Conservation (phyloP, 2,329 filamentous ascomycete genomes). For the Magnaporthiopsis rhizophila region DNA sequence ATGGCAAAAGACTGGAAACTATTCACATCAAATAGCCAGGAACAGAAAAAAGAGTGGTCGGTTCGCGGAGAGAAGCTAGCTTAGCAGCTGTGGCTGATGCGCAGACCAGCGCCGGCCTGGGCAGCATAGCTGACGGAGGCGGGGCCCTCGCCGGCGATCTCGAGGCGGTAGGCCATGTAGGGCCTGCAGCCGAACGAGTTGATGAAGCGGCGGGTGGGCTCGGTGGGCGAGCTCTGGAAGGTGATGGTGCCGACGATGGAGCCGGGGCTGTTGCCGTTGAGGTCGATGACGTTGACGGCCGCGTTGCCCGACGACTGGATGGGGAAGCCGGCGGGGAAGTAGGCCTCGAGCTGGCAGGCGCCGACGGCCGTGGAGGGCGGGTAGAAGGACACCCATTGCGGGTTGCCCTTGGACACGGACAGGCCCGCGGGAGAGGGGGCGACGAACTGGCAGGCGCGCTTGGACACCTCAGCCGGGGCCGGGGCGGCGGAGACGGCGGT, state of each 20-base stretch:
- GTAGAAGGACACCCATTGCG: conserved; percentile 14
- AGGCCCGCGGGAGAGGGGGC: conserved; percentile 6
- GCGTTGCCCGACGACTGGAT: conserved; percentile 11
- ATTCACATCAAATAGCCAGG: not conserved
- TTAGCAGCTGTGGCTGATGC: conserved; percentile 8
- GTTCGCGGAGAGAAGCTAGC: not conserved
- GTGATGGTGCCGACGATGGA: conserved; percentile 18
- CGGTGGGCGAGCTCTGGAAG: conserved; percentile 12
- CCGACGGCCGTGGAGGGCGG: conserved; percentile 13
- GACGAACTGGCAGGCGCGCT: conserved; percentile 10
- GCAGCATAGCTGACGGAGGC: conserved; percentile 9
- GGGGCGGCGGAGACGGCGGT: conserved; percentile 10
- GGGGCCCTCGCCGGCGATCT: conserved; percentile 12
- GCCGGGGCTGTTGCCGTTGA: conserved; percentile 16
- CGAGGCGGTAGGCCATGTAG: conserved; percentile 17
- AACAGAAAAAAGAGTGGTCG: not conserved
- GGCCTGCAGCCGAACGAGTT: conserved; percentile 20
- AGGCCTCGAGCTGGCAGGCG: conserved; percentile 19
- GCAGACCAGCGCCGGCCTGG: conserved; percentile 5
- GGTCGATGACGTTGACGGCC: conserved; percentile 14
- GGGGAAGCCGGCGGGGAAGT: conserved; percentile 20
- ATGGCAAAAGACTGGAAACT: not conserved
- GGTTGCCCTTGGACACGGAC: conserved; percentile 8
- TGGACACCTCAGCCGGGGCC: conserved; percentile 7
- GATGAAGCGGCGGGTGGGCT: conserved; percentile 12